Conservation (phyloP, 1,284 basidiomycete species). For the Sanghuangporus sanghuang region DNA sequence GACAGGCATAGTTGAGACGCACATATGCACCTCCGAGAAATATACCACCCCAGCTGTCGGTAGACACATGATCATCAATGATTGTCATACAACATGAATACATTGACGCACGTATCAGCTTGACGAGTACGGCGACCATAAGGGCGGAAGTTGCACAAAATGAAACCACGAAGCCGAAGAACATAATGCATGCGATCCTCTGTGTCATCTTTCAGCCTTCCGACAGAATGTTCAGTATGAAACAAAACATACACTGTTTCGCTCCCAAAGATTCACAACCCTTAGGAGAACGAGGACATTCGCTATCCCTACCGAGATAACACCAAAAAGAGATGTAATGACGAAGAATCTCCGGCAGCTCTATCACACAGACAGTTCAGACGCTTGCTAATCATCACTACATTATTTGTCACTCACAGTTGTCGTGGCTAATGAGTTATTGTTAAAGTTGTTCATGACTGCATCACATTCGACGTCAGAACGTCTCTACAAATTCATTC, state of each 20-base stretch:
- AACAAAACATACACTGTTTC: conserved; percentile 7
- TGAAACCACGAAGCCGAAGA: conserved; percentile 4
- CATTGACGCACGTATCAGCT: conserved; percentile 6
- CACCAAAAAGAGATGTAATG: conserved; percentile 4
- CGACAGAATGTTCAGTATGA: not conserved
- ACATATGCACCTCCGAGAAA: conserved; percentile 3
- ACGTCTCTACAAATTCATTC: not conserved
- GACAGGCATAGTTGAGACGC: not conserved
- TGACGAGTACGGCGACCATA: conserved; percentile 3
- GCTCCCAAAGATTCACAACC: conserved; percentile 17
- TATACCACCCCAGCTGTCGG: conserved; percentile 11
- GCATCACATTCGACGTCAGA: not conserved
- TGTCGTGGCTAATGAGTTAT: not conserved
- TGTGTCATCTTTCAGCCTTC: not conserved
- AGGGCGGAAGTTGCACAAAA: conserved; percentile 10
- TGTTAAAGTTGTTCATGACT: conserved; percentile 5
- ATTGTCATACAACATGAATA: not conserved
- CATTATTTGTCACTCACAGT: not conserved
- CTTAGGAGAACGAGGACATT: conserved; percentile 16
- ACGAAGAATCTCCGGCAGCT: conserved; percentile 8
- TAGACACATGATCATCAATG: not conserved
- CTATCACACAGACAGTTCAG: not conserved
- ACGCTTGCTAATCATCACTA: not conserved
- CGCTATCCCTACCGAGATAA: conserved; percentile 13
- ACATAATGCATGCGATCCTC: conserved; percentile 2